phyloP scores from a whole-genome alignment of 1,139 yeast species.

The Nadsonia commutata region DNA sequence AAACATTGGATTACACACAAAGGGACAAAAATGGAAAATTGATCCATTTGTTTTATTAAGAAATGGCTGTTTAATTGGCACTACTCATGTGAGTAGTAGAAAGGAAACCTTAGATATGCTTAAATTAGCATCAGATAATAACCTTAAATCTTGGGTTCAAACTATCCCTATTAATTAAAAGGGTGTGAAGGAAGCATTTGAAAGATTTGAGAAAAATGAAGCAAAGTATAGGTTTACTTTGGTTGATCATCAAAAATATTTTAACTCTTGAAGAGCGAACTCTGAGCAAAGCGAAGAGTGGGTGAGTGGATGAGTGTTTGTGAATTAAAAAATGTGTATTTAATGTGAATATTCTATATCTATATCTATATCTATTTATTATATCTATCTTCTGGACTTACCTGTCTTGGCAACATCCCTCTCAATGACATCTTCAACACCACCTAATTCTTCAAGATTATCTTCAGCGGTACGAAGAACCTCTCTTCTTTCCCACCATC shows the following conservation, averaged over 20 bases:
- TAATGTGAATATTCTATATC: neutral
- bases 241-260: slow-evolving; percentile 35
- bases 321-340: neutral
- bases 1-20: slow-evolving; percentile 55
- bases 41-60: slow-evolving; percentile 28
- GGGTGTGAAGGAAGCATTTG: slow-evolving; percentile 29
- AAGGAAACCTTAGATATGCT: slow-evolving; percentile 40
- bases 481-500: slow-evolving; percentile 99
- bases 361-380: neutral
- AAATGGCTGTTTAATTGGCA: neutral
- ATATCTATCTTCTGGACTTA: slow-evolving; percentile 13
- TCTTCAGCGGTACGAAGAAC: slow-evolving; percentile 82
- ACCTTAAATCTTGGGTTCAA: slow-evolving; percentile 45
- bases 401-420: slow-evolving; percentile 35
- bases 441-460: slow-evolving; percentile 76
- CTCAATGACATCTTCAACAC: slow-evolving; percentile 83
- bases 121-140: slow-evolving; percentile 35
- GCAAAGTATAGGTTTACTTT: slow-evolving; percentile 52
- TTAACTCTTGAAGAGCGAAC: slow-evolving; percentile 2
- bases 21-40: slow-evolving; percentile 34
- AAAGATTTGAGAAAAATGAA: slow-evolving; percentile 37
- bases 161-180: slow-evolving; percentile 37
- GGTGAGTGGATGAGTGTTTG: slow-evolving; percentile 8
- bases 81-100: slow-evolving; percentile 28
- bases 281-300: slow-evolving; percentile 4